Base-by-base conservation (phyloP, 78 protist species). In the Dictyostelium citrinum region DNA sequence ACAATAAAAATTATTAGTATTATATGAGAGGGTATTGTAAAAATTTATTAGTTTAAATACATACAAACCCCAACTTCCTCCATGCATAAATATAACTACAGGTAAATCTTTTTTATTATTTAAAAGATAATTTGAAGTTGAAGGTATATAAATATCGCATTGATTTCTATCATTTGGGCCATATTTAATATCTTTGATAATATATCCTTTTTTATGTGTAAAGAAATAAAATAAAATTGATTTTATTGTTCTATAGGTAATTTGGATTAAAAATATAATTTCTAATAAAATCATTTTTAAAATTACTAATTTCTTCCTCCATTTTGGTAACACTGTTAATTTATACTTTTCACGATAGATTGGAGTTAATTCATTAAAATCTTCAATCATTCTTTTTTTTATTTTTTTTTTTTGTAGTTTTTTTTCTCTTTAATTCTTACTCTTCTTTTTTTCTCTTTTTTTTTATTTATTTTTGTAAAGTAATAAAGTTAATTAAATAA, bases 1-100 rank as follows among this genome's bases (percentile, higher is more conserved):
- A n/a, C n/a, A n/a, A n/a, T n/a, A n/a, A n/a, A n/a, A n/a, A n/a
- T n/a, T n/a, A n/a, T n/a, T n/a, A n/a, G n/a, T n/a, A n/a, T n/a
- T n/a, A n/a, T n/a, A n/a, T n/a, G n/a, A n/a, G n/a, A n/a, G n/a
- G n/a, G n/a, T n/a, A n/a, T n/a, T n/a, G n/a, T n/a, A n/a, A n/a
- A n/a, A n/a, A n/a, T n/a, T n/a, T n/a, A n/a, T n/a, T n/a, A n/a
- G n/a, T n/a, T n/a, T n/a, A n/a, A n/a, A n/a, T n/a, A n/a, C 46
- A 43, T 39, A 77, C 67, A 78, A 39, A 46, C 39, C 43, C 91
- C 93, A 88, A n/a, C 74, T 10, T 4, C 93, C 93, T 37, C 93
- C 93, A 78, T 88, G 93, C 31, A 88, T 43, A 46, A 78, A 88
- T 27, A 88, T 11, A 1, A 88, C 33, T 6, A 33, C 33, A 35